Evolutionary conservation across 208 protist species (phyloP).

Genomic region (Leishmania tropica): DNA sequence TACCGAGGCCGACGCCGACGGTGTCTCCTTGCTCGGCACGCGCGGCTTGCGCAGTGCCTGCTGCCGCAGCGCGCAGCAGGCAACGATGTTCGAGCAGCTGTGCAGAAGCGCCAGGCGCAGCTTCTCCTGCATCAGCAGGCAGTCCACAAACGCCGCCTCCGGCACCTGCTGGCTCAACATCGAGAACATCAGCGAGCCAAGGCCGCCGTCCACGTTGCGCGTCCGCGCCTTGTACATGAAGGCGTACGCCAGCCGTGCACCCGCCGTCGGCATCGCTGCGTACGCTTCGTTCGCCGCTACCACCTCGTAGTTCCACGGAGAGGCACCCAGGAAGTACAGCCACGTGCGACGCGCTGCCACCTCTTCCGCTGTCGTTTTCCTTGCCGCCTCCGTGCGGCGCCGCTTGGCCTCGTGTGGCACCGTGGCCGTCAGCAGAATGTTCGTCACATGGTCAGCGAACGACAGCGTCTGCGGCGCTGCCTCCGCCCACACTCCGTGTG

Average conservation of each 20-base stretch:
- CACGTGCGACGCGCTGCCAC: slow-evolving; percentile 25
- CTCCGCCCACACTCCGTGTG: slow-evolving; percentile 18
- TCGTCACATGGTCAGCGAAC: slow-evolving; percentile 39
- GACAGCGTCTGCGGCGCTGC: slow-evolving; percentile 7
- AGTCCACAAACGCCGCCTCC: slow-evolving; percentile 50
- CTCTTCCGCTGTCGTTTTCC: background rate
- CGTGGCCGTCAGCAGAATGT: slow-evolving; percentile 26
- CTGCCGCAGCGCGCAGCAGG: slow-evolving; percentile 29
- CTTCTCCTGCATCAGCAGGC: slow-evolving; percentile 53
- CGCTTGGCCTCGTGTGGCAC: slow-evolving; percentile 23
- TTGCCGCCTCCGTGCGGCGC: slow-evolving; percentile 3
- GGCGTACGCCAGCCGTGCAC: slow-evolving; percentile 46
- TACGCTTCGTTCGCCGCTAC: slow-evolving; percentile 11
- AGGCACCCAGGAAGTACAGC: slow-evolving; percentile 42
- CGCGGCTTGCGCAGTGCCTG: background rate
- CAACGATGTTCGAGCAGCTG: slow-evolving; percentile 22
- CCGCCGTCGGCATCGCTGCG: slow-evolving; percentile 17
- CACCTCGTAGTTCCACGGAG: slow-evolving; percentile 48
- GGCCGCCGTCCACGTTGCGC: slow-evolving; percentile 48
- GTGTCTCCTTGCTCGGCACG: background rate
- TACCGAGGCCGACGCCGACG: background rate
- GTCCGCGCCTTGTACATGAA: slow-evolving; percentile 43
- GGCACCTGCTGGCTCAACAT: slow-evolving; percentile 44
- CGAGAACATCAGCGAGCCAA: slow-evolving; percentile 50
- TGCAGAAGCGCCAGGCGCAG: slow-evolving; percentile 40